Conservation (phyloP, 2,329 filamentous ascomycete species). For the Teratosphaeria destructans region DNA sequence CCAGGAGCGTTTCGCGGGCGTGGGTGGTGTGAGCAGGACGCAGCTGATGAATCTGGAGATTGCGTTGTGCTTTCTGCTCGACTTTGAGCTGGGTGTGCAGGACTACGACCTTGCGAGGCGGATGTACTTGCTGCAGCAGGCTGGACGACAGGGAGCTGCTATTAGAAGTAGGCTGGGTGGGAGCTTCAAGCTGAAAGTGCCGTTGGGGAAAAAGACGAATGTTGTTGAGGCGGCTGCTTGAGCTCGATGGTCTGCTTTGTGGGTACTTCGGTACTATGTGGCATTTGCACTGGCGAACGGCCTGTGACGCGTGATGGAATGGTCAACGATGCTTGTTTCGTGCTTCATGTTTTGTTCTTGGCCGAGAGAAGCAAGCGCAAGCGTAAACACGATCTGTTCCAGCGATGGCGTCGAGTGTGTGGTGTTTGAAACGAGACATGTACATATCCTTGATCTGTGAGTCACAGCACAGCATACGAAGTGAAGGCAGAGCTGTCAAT, state of each 20-base stretch:
- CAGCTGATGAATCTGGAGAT: constrained; percentile 82
- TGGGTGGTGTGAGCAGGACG: constrained; percentile 73
- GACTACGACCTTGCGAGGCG: constrained; percentile 22
- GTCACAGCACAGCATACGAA: background rate
- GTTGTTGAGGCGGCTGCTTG: background rate
- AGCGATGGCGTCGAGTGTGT: background rate
- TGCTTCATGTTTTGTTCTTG: background rate
- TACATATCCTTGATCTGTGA: background rate
- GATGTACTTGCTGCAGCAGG: constrained; percentile 26
- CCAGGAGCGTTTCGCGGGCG: constrained; percentile 71
- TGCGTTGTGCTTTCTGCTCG: constrained; percentile 55
- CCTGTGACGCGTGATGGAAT: background rate
- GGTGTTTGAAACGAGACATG: background rate
- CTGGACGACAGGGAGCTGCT: constrained; percentile 18
- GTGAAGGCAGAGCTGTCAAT: background rate
- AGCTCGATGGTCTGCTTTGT: background rate
- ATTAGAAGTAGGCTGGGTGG: constrained; percentile 15
- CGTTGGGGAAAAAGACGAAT: constrained; percentile 12
- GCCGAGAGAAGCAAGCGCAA: background rate
- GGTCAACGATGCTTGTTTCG: background rate
- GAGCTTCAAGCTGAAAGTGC: constrained; percentile 23
- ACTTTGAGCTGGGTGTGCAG: constrained; percentile 56
- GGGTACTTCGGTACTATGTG: background rate
- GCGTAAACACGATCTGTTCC: background rate
- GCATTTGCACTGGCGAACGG: background rate